Conservation (phyloP, 306 rosid species). For the Pachyrhizus erosus region DNA sequence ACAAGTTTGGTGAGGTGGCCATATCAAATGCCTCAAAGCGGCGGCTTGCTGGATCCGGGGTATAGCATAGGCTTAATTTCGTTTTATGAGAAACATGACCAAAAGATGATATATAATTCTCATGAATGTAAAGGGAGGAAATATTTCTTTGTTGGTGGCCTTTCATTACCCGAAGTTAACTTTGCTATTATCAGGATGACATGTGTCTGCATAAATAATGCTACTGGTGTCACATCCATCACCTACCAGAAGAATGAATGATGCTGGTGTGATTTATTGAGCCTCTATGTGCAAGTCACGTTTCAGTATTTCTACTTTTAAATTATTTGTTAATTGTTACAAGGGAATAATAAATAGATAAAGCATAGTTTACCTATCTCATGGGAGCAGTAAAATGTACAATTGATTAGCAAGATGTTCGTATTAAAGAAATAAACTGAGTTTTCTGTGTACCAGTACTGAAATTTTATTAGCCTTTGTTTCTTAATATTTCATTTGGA, state of each 20-base stretch:
- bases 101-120: slow-evolving; percentile 26
- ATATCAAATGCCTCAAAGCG: slow-evolving; percentile 84
- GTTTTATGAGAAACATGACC: slow-evolving; percentile 4
- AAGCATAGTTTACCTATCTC: slow-evolving; percentile 14
- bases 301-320: background rate
- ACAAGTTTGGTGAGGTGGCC: slow-evolving; percentile 74
- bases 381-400: background rate
- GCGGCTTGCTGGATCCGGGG: slow-evolving; percentile 73
- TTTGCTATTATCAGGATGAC: slow-evolving; percentile 17
- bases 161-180: background rate
- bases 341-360: slow-evolving; percentile 4
- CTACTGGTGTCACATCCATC: slow-evolving; percentile 21
- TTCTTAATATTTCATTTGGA: background rate
- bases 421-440: background rate
- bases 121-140: background rate
- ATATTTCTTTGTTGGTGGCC: background rate
- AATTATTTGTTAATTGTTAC: background rate
- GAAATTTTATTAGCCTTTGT: background rate
- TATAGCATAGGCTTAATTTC: slow-evolving; percentile 41
- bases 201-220: slow-evolving; percentile 25
- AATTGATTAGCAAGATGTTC: slow-evolving; percentile 3
- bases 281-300: slow-evolving; percentile 4
- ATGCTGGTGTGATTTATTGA: slow-evolving; percentile 12
- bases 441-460: background rate
- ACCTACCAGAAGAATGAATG: slow-evolving; percentile 16